phyloP scores from a whole-genome alignment of 352 stramenopile genomes.

The Saprolegnia parasitica region DNA sequence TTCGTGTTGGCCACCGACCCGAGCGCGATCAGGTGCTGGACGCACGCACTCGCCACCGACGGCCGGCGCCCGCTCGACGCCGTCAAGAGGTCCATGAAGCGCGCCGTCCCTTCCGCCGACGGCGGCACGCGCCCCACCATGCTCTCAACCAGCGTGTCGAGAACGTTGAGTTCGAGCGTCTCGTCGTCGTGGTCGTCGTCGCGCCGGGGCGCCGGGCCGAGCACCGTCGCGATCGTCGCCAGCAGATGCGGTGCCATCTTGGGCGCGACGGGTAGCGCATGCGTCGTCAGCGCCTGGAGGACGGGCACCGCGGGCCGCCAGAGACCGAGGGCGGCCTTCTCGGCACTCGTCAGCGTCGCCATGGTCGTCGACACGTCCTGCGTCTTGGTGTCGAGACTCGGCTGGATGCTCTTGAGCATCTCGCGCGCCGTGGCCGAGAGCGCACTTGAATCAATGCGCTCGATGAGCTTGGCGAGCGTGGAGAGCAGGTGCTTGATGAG shows the following conservation, averaged over 20 bases:
- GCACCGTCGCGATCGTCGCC: constrained; percentile 55
- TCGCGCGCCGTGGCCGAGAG: constrained; percentile 50
- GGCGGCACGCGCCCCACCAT: constrained; percentile 46
- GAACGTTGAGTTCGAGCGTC: constrained; percentile 61
- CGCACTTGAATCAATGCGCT: constrained; percentile 49
- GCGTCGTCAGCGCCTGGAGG: constrained; percentile 65
- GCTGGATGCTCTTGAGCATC: constrained; percentile 62
- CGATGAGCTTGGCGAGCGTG: constrained; percentile 71
- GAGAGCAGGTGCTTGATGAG: constrained; percentile 73
- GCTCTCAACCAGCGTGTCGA: constrained; percentile 72
- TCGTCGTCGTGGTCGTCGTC: constrained; percentile 68
- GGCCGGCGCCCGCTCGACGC: background rate
- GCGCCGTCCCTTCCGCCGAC: constrained; percentile 20
- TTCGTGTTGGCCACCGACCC: constrained; percentile 29
- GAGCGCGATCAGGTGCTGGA: constrained; percentile 70
- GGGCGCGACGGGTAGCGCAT: constrained; percentile 51
- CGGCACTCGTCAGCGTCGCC: constrained; percentile 36
- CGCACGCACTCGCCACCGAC: constrained; percentile 36
- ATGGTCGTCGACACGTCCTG: constrained; percentile 21
- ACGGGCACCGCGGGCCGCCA: constrained; percentile 76
- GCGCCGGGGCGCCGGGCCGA: constrained; percentile 51
- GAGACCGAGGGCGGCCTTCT: constrained; percentile 63
- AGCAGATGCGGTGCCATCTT: constrained; percentile 47
- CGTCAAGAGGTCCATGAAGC: constrained; percentile 48
- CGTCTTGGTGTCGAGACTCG: constrained; percentile 50